Evolutionary conservation across 176 grass and related monocot genomes (phyloP).

Genomic region (Oryza officinalis): DNA sequence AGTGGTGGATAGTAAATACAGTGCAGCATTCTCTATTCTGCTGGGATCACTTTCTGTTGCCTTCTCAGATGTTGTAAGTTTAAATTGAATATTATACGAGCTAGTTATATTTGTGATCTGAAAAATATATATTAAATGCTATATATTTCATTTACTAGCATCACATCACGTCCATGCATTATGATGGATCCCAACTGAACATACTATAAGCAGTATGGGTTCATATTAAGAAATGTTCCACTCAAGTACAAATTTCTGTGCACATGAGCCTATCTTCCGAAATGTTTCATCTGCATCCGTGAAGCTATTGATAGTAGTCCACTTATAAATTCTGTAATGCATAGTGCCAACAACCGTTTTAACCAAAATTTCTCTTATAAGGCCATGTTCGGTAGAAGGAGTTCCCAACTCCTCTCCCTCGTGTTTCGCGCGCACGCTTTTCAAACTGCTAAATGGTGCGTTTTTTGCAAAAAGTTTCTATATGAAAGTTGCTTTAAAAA

Average conservation of each 20-base stretch:
- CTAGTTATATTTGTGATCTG: conserved; percentile 12
- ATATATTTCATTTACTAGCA: neutral
- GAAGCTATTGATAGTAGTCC: conserved; percentile 16
- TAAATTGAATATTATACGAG: conserved; percentile 18
- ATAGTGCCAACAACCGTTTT: neutral
- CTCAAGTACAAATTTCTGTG: neutral
- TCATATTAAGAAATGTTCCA: neutral
- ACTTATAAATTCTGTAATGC: conserved; percentile 8
- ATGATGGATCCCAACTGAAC: neutral
- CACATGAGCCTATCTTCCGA: neutral
- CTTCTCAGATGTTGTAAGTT: conserved; percentile 98
- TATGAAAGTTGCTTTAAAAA: no score
- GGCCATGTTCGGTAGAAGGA: no score
- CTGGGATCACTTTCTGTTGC: conserved; percentile 98
- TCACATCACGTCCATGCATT: neutral
- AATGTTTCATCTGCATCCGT: conserved; percentile 16
- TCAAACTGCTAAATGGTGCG: no score
- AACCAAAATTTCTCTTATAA: conserved; percentile 2
- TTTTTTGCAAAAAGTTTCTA: no score
- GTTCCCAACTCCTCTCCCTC: no score
- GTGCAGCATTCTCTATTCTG: conserved; percentile 80
- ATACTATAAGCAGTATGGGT: neutral
- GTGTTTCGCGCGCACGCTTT: no score
- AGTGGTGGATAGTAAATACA: conserved; percentile 89
- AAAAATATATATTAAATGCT: neutral